Percentiles rank a stretch among this genome's conserved stretches.
Conservation (phyloP, 73 alveolate species). For the Effrenium voratum region DNA sequence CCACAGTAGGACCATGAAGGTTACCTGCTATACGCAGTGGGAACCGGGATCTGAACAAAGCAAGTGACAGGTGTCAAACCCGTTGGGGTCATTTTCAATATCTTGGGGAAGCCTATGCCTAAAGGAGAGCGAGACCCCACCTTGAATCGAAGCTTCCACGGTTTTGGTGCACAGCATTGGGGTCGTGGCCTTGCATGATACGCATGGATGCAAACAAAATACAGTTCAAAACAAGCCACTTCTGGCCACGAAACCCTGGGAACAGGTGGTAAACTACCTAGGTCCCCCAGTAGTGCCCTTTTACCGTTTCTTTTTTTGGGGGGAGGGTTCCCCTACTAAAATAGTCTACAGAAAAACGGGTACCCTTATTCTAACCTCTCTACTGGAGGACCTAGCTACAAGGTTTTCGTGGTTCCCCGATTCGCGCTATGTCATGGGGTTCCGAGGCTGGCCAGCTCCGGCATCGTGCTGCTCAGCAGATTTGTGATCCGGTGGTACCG, state of each 20-base stretch:
- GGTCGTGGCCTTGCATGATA: no score
- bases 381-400: background rate
- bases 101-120: no score
- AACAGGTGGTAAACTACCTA: background rate
- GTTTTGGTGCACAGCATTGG: no score
- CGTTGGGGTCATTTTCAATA: no score
- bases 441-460: conserved; percentile 62
- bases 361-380: background rate
- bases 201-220: no score
- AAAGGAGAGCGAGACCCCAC: no score
- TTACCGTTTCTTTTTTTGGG: background rate
- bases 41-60: no score
- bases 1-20: no score
- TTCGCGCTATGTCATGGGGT: background rate
- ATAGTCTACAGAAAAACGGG: background rate
- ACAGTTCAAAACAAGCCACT: no score
- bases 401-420: background rate
- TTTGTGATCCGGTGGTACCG: conserved; percentile 62
- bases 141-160: no score
- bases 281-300: background rate
- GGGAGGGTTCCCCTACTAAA: background rate
- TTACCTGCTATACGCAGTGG: no score
- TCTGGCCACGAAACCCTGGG: background rate
- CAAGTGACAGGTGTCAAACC: no score
- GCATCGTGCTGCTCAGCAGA: conserved; percentile 33